Percentiles rank a stretch among this genome's conserved stretches.
phyloP scores from a whole-genome alignment of 768 basidiomycete genomes.

The Termitomyces sp. region DNA sequence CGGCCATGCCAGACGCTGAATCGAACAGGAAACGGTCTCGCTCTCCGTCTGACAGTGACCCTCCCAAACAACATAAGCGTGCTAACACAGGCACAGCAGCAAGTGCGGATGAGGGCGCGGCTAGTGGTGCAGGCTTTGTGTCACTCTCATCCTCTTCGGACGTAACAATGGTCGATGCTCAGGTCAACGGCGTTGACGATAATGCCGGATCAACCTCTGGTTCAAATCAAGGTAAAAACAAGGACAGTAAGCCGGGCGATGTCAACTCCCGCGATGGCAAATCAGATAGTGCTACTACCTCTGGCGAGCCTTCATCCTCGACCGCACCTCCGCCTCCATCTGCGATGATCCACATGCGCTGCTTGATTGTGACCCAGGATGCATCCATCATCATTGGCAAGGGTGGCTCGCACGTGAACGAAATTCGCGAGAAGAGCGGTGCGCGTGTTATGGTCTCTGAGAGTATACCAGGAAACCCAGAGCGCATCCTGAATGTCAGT shows the following conservation, averaged over 20 bases:
- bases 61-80: conserved; percentile 79
- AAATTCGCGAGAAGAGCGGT: conserved; percentile 96
- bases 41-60: conserved; percentile 78
- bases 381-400: conserved; percentile 99
- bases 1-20: conserved; percentile 85
- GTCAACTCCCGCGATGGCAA: conserved; percentile 26
- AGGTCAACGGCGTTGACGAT: conserved; percentile 49
- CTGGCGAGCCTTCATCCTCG: conserved; percentile 50
- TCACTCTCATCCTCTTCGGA: conserved; percentile 31
- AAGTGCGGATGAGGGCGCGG: conserved; percentile 58
- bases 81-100: conserved; percentile 73
- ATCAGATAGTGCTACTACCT: conserved; percentile 44
- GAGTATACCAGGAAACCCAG: conserved; percentile 98
- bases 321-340: conserved; percentile 50
- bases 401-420: conserved; percentile 93
- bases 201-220: conserved; percentile 56
- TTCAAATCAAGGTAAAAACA: conserved; percentile 39
- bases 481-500: conserved; percentile 94
- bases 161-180: conserved; percentile 64
- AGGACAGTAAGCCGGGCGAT: conserved; percentile 36
- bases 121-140: conserved; percentile 43
- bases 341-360: conserved; percentile 93
- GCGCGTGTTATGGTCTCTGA: conserved; percentile 97
- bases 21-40: conserved; percentile 83
- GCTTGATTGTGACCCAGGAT: conserved; percentile 98